Conservation (phyloP, 768 basidiomycete species). For the Fomitopsis serialis region DNA sequence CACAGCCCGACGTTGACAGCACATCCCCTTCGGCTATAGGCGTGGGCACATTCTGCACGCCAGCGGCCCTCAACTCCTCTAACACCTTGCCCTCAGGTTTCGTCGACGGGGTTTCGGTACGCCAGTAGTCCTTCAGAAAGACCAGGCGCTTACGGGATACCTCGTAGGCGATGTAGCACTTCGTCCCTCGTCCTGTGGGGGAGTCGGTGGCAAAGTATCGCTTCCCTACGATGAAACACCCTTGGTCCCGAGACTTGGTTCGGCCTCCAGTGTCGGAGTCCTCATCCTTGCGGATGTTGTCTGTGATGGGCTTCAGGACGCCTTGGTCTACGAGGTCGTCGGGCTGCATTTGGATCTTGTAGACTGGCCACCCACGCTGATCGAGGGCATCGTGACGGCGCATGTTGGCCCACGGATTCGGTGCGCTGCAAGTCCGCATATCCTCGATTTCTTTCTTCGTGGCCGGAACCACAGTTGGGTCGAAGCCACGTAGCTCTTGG, state of each 20-base stretch:
- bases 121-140: conserved; percentile 13
- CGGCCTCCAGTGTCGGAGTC: no score
- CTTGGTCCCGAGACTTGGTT: no score
- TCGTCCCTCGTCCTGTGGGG: conserved; percentile 5
- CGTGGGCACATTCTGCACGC: neutral
- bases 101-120: neutral
- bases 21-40: neutral
- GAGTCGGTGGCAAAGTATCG: conserved; percentile 1
- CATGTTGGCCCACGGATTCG: no score
- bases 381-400: neutral
- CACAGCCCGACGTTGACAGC: neutral
- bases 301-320: neutral
- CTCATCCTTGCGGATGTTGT: no score
- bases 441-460: neutral
- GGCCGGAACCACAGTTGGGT: conserved; percentile 3
- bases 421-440: neutral
- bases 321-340: neutral
- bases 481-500: neutral
- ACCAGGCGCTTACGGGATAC: neutral
- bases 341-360: neutral
- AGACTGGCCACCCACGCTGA: neutral
- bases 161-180: conserved; percentile 11
- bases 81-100: conserved; percentile 5
- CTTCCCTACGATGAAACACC: conserved; percentile 5
- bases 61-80: neutral